Base-by-base conservation (phyloP, 2,329 filamentous ascomycete species). In the Rutstroemia sydowiana region DNA sequence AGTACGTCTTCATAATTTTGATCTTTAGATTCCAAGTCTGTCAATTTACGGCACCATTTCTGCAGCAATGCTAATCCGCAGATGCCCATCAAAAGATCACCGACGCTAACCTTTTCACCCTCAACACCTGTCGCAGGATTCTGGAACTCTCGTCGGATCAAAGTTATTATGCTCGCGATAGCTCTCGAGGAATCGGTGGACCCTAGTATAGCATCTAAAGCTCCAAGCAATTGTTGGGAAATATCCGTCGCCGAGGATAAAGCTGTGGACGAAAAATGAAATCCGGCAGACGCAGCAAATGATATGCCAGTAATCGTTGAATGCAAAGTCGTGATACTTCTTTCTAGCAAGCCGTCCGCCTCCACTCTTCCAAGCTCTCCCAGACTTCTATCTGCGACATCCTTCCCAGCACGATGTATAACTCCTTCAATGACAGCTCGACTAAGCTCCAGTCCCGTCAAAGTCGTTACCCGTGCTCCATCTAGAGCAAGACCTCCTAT, bases 121-220 rank as follows among this genome's bases (percentile, higher is more conserved):
- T 74, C 71, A 2, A 71, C 69, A 5, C 80, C 81, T 0, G 80
- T 83, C 8, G 77, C 75, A 0, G 81, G 79, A 53, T 83, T 82
- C 48, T 77, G 75, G 53, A 85, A 83, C 64, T 85, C 82, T 52
- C 80, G 74, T 28, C 79, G 75, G 43, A 85, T 76, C 30, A 85
- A 69, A 1, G 78, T 78, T 57, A 85, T 75, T 60, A 86, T 85
- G 63, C 80, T 82, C 2, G 81, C 79, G 53, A 85, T 82, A 10
- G 82, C 82, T 37, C 81, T 71, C 2, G 82, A 85, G 2, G 81
- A 84, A 63, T 86, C 82, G n/a, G 82, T 85, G 2, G 79, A 82
- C 13, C 82, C 82, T 26, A 85, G 77, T 36, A 85, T 76, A 56
- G 81, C 77, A 61, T 86, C 82, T 20, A 86, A 68, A 0, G 77